Percentiles rank a stretch among this genome's conserved stretches.
Conservation (phyloP, 2,329 filamentous ascomycete species). For the Epichloe festucae region DNA sequence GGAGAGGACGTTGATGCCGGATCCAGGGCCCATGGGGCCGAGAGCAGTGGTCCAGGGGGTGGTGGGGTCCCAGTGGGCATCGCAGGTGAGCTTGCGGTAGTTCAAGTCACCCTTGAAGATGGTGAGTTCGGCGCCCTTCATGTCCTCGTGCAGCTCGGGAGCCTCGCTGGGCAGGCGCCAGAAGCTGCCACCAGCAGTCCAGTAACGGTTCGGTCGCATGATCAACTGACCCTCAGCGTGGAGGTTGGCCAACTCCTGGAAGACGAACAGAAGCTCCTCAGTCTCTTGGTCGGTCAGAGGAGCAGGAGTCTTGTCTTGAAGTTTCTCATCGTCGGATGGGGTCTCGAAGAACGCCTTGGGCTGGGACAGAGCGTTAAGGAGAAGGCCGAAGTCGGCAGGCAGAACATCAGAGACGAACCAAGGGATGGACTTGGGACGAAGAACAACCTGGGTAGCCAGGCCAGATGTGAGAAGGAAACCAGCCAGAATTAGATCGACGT, state of each 20-base stretch:
- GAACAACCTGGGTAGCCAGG: slow-evolving; percentile 72
- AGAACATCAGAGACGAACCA: slow-evolving; percentile 98
- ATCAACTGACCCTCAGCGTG: slow-evolving; percentile 76
- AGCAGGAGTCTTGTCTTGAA: slow-evolving; percentile 41
- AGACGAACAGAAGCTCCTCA: slow-evolving; percentile 60
- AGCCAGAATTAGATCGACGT: slow-evolving; percentile 83
- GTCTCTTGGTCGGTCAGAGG: slow-evolving; percentile 56
- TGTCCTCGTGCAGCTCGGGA: slow-evolving; percentile 56
- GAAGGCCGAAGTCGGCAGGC: slow-evolving; percentile 69
- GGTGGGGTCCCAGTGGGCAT: slow-evolving; percentile 71
- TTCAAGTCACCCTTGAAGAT: slow-evolving; percentile 98
- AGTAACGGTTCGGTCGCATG: slow-evolving; percentile 76
- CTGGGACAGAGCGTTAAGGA: slow-evolving; percentile 66
- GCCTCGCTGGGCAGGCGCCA: slow-evolving; percentile 69
- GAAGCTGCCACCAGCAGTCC: slow-evolving; percentile 78
- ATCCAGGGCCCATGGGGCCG: slow-evolving; percentile 69
- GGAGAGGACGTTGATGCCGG: slow-evolving; percentile 72
- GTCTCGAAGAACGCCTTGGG: slow-evolving; percentile 70
- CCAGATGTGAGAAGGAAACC: slow-evolving; percentile 78
- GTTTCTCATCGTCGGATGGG: slow-evolving; percentile 52
- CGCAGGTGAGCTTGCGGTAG: slow-evolving; percentile 82
- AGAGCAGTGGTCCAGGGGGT: slow-evolving; percentile 78
- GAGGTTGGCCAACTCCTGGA: slow-evolving; percentile 65
- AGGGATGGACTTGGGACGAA: slow-evolving; percentile 89
- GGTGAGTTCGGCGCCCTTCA: slow-evolving; percentile 73